Evolutionary conservation across 2,329 filamentous ascomycete genomes (phyloP).

Genomic region (Cercospora zeina): DNA sequence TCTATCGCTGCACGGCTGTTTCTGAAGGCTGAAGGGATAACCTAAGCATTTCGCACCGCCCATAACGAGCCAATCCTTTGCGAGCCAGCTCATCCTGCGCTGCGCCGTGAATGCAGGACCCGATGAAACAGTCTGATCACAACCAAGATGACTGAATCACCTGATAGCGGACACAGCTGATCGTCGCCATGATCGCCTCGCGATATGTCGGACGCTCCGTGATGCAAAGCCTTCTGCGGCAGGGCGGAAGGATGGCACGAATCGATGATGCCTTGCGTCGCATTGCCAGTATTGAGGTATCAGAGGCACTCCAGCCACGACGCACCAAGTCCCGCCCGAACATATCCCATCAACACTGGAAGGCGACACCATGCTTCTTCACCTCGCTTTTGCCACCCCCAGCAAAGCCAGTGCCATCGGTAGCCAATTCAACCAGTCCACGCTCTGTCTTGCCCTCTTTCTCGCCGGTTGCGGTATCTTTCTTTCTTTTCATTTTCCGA

Average conservation of each 20-base stretch:
- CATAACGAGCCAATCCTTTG: not conserved
- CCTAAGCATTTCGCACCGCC: not conserved
- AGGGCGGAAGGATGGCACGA: not conserved
- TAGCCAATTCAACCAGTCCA: slow-evolving; percentile 75
- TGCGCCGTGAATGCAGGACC: not conserved
- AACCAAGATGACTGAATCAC: not conserved
- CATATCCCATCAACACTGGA: slow-evolving; percentile 64
- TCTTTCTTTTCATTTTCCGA: slow-evolving; percentile 33
- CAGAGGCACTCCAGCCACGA: not conserved
- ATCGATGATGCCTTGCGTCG: not conserved
- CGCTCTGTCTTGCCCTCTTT: slow-evolving; percentile 61
- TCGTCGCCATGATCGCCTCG: not conserved
- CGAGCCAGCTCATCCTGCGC: not conserved
- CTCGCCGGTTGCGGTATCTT: slow-evolving; percentile 27
- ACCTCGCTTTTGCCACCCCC: slow-evolving; percentile 81
- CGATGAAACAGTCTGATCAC: not conserved
- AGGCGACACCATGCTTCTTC: slow-evolving; percentile 74
- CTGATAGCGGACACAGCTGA: not conserved
- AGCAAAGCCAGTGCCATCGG: slow-evolving; percentile 90
- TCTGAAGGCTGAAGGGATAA: not conserved
- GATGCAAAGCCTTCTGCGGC: not conserved
- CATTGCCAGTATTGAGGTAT: not conserved
- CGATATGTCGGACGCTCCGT: not conserved
- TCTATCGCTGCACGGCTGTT: not conserved
- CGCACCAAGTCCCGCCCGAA: not conserved